Percentiles rank a stretch among this genome's conserved stretches.
phyloP scores from a whole-genome alignment of 176 grass and related monocot species.

The Calamus simplicifolius region DNA sequence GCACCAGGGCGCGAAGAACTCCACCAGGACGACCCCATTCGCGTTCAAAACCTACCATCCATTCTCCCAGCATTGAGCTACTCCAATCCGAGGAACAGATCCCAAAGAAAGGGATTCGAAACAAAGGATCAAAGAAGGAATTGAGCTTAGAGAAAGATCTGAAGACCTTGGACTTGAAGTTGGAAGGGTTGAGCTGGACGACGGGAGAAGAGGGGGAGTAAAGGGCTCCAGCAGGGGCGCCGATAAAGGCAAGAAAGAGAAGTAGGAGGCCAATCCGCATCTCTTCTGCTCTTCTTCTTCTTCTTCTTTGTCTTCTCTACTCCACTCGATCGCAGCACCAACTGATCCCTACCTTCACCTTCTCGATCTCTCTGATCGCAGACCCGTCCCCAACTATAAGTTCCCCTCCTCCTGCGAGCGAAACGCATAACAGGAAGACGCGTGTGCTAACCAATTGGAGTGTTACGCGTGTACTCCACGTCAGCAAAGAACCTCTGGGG shows the following conservation, averaged over 20 bases:
- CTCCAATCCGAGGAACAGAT: too few species aligned
- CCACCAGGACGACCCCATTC: slow-evolving; percentile 89
- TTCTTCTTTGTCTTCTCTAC: too few species aligned
- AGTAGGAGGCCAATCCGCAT: slow-evolving; percentile 53
- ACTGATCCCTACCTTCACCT: too few species aligned
- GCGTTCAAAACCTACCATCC: slow-evolving; percentile 65
- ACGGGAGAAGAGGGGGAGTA: slow-evolving; percentile 86
- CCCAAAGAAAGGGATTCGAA: too few species aligned
- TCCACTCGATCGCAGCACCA: too few species aligned
- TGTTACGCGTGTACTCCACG: slow-evolving; percentile 19
- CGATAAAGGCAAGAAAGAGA: slow-evolving; percentile 20
- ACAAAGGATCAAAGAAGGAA: not conserved
- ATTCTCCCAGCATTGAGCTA: too few species aligned
- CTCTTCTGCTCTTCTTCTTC: not conserved
- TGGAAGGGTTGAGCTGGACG: slow-evolving; percentile 79
- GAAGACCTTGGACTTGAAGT: slow-evolving; percentile 94
- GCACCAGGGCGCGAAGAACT: slow-evolving; percentile 98
- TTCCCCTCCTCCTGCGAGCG: too few species aligned
- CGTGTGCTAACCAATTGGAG: slow-evolving; percentile 55
- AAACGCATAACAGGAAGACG: slow-evolving; percentile 2
- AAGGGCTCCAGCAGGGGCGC: slow-evolving; percentile 43
- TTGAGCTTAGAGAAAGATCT: slow-evolving; percentile 20
- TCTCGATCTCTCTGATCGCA: too few species aligned
- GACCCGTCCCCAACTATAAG: too few species aligned
- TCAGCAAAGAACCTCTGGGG: slow-evolving; percentile 27